Base-by-base conservation (phyloP, 2,329 filamentous ascomycete species). In the Sporothrix brunneoviolacea region DNA sequence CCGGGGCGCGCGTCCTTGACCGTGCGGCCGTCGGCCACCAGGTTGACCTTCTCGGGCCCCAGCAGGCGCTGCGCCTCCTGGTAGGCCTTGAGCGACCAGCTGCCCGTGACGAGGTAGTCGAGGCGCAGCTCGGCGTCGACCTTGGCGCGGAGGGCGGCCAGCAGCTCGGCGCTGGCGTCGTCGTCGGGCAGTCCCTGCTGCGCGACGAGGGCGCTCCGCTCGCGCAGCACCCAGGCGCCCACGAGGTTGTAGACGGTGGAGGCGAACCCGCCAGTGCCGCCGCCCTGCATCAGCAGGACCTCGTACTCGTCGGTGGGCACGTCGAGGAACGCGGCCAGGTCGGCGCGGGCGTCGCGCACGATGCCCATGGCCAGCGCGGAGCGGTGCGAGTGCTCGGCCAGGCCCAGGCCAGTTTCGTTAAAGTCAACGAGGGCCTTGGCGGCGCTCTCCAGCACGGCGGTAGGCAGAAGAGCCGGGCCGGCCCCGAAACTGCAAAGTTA, bases 311-410 rank as follows among this genome's bases (percentile, higher is more conserved):
- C 80, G 1, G 52, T 38, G 3, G 64, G 89, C 50, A 97, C 84
- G 60, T 91, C 85, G 51, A 95, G 83, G 58, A 88, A 85, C 19
- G 72, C 72, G 32, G 78, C 76, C 10, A 97, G 77, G 55, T 86
- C 82, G 30, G 80, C 77, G 66, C 94, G 93, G 55, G 88, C 79
- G 57, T 87, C 77, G 55, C 86, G 83, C 58, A 97, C 79, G 61
- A 97, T 89, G 55, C 83, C 79, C 56, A 81, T 79, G 22, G 91
- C 91, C 39, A 87, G 78, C 54, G 80, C 75, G 13, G 88, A 94
- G 57, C 91, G 87, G 67, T 97, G 91, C 9, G 86, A 91, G 65
- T 94, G 88, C 69, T 97, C 91, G 56, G 87, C 88, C 38, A 96
- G 78, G 47, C 90, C 90, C 49, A 96, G 76, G 52, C 91, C 91